phyloP scores from a whole-genome alignment of 192 early-diverging fungal species.

The Coemansia sp. region DNA sequence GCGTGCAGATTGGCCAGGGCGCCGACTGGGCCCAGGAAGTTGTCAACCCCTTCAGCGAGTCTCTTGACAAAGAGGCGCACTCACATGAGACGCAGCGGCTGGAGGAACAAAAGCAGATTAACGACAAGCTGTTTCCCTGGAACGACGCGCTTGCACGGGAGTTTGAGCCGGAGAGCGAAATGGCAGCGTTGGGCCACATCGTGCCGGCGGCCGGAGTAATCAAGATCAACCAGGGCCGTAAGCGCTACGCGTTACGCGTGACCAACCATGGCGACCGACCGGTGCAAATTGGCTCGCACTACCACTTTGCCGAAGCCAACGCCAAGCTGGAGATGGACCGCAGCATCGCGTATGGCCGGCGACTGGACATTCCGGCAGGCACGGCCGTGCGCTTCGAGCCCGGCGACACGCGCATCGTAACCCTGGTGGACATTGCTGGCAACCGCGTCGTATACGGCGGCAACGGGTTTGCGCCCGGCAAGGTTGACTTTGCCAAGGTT shows the following conservation, averaged over 20 bases:
- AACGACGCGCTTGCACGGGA: conserved; percentile 23
- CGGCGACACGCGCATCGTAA: conserved; percentile 83
- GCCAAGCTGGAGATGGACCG: conserved; percentile 80
- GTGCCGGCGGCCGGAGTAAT: conserved; percentile 66
- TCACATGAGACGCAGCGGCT: conserved; percentile 6
- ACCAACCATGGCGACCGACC: conserved; percentile 94
- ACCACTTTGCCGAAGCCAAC: conserved; percentile 95
- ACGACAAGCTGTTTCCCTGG: conserved; percentile 55
- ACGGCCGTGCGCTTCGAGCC: conserved; percentile 96
- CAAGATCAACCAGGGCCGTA: conserved; percentile 73
- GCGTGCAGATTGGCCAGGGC: conserved; percentile 71
- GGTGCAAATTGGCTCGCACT: conserved; percentile 94
- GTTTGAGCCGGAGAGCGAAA: conserved; percentile 47
- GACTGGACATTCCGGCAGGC: conserved; percentile 91
- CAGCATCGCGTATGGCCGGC: conserved; percentile 72
- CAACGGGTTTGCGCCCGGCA: conserved; percentile 76
- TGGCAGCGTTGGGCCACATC: conserved; percentile 62
- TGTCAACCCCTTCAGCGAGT: conserved; percentile 12
- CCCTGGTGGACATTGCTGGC: conserved; percentile 82
- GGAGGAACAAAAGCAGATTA: conserved; percentile 9
- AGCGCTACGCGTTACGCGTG: conserved; percentile 67
- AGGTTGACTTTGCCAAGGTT: conserved; percentile 54
- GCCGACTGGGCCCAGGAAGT: conserved; percentile 10
- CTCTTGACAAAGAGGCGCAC: conserved; percentile 1
- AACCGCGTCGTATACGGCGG: conserved; percentile 78